Percentiles rank a stretch among this genome's conserved stretches.
phyloP scores from a whole-genome alignment of 2,329 filamentous ascomycete species.

The Penicillium sclerotigenum region DNA sequence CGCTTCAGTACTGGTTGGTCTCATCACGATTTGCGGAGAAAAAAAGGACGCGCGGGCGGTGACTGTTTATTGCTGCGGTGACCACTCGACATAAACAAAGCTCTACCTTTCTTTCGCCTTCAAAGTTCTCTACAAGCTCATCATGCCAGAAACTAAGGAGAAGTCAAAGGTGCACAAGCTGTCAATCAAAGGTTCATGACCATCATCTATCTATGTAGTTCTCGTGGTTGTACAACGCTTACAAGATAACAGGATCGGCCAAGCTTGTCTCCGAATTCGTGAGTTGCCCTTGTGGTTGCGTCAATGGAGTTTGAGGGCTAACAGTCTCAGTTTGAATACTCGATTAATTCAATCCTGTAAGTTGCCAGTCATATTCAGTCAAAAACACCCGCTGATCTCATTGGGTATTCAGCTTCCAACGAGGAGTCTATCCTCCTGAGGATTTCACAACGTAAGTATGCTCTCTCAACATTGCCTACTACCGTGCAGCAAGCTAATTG shows the following conservation, averaged over 20 bases:
- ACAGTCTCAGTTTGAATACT: slow-evolving; percentile 79
- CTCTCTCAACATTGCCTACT: not conserved
- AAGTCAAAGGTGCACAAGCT: slow-evolving; percentile 95
- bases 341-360: slow-evolving; percentile 92
- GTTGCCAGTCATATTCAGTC: slow-evolving; percentile 22
- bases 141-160: slow-evolving; percentile 52
- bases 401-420: slow-evolving; percentile 66
- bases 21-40: slow-evolving; percentile 32
- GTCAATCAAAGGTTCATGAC: slow-evolving; percentile 51
- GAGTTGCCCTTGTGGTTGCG: slow-evolving; percentile 41
- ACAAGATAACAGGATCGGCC: slow-evolving; percentile 57
- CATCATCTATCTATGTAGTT: not conserved
- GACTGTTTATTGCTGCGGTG: slow-evolving; percentile 35
- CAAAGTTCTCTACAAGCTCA: slow-evolving; percentile 9
- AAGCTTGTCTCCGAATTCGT: slow-evolving; percentile 96
- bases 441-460: slow-evolving; percentile 81
- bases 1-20: not conserved
- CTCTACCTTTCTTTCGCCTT: slow-evolving; percentile 5
- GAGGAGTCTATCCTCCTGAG: slow-evolving; percentile 80
- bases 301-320: slow-evolving; percentile 4
- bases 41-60: slow-evolving; percentile 28
- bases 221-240: slow-evolving; percentile 20
- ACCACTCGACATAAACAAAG: slow-evolving; percentile 41
- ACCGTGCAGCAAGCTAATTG: slow-evolving; percentile 1
- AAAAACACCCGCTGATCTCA: slow-evolving; percentile 17